Conservation (phyloP, 352 stramenopile genomes). For the Peronospora belbahrii region DNA sequence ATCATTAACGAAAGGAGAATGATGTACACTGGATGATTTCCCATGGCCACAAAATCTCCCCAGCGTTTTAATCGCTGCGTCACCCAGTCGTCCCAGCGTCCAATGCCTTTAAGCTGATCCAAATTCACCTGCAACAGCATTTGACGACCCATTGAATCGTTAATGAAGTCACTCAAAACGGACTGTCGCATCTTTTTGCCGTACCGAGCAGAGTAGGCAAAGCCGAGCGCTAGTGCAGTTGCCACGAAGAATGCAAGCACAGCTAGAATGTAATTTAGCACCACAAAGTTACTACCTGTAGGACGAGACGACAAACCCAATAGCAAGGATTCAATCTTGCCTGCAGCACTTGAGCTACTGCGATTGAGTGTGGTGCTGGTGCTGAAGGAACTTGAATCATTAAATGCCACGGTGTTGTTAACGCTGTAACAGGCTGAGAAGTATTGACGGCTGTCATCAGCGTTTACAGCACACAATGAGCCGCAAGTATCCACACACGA, state of each 20-base stretch:
- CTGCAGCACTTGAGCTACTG: slow-evolving; percentile 1
- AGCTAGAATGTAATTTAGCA: slow-evolving; percentile 49
- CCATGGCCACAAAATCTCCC: slow-evolving; percentile 39
- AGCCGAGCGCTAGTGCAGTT: slow-evolving; percentile 33
- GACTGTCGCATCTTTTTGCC: slow-evolving; percentile 28
- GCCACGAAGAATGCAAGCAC: slow-evolving; percentile 39
- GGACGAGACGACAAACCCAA: slow-evolving; percentile 37
- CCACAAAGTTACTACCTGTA: slow-evolving; percentile 27
- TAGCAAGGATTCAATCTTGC: slow-evolving; percentile 36
- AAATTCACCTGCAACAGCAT: slow-evolving; percentile 17
- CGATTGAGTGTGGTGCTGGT: slow-evolving; percentile 1
- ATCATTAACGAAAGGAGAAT: slow-evolving; percentile 38
- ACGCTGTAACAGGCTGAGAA: slow-evolving; percentile 32
- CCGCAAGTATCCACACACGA: slow-evolving; percentile 55
- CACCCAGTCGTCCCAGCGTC: slow-evolving; percentile 30
- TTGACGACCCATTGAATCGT: slow-evolving; percentile 3
- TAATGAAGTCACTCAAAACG: slow-evolving; percentile 13
- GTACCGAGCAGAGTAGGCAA: slow-evolving; percentile 35
- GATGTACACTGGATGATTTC: slow-evolving; percentile 37
- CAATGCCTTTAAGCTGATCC: slow-evolving; percentile 26
- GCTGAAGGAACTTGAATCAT: slow-evolving; percentile 9
- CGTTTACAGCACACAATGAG: slow-evolving; percentile 41
- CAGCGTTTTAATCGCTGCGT: slow-evolving; percentile 34
- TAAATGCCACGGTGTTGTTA: slow-evolving; percentile 2
- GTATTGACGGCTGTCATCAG: slow-evolving; percentile 31